Percentiles rank a stretch among this genome's conserved stretches.
These are phyloP conservation scores for Exophiala bonariae DNA, from an alignment of 2,329 filamentous ascomycete species.

Conservation along the genomic window DNA sequence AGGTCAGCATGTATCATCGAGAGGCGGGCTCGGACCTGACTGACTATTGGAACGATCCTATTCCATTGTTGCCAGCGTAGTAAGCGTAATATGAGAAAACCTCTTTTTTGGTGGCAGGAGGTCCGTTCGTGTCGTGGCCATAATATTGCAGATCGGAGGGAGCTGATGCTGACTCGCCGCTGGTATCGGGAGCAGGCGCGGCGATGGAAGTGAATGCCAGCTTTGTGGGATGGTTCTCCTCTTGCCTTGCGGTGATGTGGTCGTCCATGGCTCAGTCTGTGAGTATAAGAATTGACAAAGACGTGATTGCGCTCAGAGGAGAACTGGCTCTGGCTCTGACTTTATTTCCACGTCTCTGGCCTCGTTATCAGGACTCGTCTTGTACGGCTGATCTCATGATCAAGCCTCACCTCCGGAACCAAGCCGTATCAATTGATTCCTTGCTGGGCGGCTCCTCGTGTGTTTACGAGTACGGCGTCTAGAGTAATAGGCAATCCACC, in stretches of 20 bases:
- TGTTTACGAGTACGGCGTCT: not conserved
- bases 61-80: slow-evolving; percentile 47
- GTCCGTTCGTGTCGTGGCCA: not conserved
- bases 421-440: slow-evolving; percentile 6
- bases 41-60: slow-evolving; percentile 33
- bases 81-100: slow-evolving; percentile 47
- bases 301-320: not conserved
- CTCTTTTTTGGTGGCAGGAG: slow-evolving; percentile 39
- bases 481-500: slow-evolving; percentile 1
- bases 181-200: slow-evolving; percentile 2
- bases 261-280: slow-evolving; percentile 3
- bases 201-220: slow-evolving; percentile 5
- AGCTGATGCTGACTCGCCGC: slow-evolving; percentile 5
- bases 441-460: slow-evolving; percentile 4
- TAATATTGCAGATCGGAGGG: slow-evolving; percentile 4
- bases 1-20: slow-evolving; percentile 1
- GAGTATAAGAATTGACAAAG: slow-evolving; percentile 1
- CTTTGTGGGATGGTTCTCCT: not conserved
- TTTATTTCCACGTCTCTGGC: slow-evolving; percentile 4
- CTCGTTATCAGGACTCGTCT: slow-evolving; percentile 1
- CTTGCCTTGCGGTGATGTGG: slow-evolving; percentile 5
- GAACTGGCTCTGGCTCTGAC: slow-evolving; percentile 2
- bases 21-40: not conserved
- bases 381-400: not conserved
- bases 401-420: slow-evolving; percentile 1